phyloP scores from a whole-genome alignment of 2,329 filamentous ascomycete genomes.

The Stagonosporopsis chrysanthemi region DNA sequence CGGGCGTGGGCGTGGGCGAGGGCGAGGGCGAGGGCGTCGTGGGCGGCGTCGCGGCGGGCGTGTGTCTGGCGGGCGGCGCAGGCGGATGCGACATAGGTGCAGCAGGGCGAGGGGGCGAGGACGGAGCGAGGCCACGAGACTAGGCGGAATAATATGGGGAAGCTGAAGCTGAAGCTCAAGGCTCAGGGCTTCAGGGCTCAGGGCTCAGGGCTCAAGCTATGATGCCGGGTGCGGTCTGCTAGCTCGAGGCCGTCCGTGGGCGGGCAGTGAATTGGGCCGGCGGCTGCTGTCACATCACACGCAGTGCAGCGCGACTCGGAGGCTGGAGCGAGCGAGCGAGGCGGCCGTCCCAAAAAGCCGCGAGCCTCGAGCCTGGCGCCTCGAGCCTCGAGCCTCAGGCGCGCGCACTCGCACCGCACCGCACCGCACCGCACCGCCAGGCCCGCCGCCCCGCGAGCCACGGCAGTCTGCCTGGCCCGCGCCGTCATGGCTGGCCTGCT shows the following conservation, averaged over 20 bases:
- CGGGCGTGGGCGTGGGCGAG: conserved; percentile 9
- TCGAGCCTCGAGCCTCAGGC: conserved; percentile 16
- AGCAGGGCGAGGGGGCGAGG: conserved; percentile 10
- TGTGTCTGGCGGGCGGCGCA: conserved; percentile 1
- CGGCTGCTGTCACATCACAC: not conserved
- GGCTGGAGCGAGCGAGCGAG: too few species aligned
- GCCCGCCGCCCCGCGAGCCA: not conserved
- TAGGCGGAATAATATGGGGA: conserved; percentile 29
- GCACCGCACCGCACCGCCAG: too few species aligned
- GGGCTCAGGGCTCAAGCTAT: too few species aligned
- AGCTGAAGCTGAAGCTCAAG: too few species aligned
- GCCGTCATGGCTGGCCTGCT: not conserved
- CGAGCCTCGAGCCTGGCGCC: too few species aligned
- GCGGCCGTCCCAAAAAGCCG: too few species aligned
- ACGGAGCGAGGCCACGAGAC: not conserved
- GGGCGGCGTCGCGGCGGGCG: not conserved
- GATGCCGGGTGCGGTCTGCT: conserved; percentile 4
- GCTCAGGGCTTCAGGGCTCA: too few species aligned
- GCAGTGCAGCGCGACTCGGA: conserved; percentile 1
- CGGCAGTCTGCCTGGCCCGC: not conserved
- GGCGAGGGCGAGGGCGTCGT: conserved; percentile 4
- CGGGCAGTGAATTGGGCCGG: conserved; percentile 9
- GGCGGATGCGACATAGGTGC: conserved; percentile 14
- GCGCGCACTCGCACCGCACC: not conserved
- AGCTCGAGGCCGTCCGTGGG: conserved; percentile 10